Evolutionary conservation across 1,139 yeast species (phyloP), one percentile per base, ranked within the genome.

Genomic region (Suhomyces coccinellae): DNA sequence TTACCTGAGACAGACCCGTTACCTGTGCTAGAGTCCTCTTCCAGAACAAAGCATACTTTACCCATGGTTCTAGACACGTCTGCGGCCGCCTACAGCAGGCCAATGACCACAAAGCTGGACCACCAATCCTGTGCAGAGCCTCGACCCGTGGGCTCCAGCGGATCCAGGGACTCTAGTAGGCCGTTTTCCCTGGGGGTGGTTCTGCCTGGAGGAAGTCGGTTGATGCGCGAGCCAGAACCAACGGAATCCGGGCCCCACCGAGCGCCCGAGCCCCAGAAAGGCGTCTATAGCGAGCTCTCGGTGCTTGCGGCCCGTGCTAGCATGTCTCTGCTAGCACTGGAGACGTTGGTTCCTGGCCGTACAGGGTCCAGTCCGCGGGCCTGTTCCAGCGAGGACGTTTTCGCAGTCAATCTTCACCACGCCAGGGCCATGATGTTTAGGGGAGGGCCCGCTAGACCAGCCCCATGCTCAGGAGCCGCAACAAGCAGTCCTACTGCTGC

Each of bases 271-370:
- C 34, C 59, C 2, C 75, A 80, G 78, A 69, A 65, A 45, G 61
- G 67, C 2, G 71, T 76, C 0, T 58, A 73, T 49, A 77, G 75
- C 55, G 80, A 73, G 33, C 66, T 73, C 2, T 76, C 83, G 0
- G 61, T 77, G 44, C 69, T 73, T 26, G 83, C 83, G 0, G 83
- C 83, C 3, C 53, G 77, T 41, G 58, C 74, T 6, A 77, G 82
- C 1, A 74, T 76, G 9, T 82, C 82, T 0, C 59, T 34, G 42
- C 13, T 26, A 11, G 29, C 29, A 11, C 29, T 26, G 29, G 29
- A 62, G 5, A 9, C 24, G 24, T 20, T 9, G 7, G 24, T 4
- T 2, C 24, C 6, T 62, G 38, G 52, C 57, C 11, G 60, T 5
- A 36, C 71, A 12, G 75, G 69, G 41, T 61, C 65, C 14, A 61